These are phyloP conservation scores for Phytophthora uliginosa DNA, from an alignment of 352 stramenopile species.

Conservation along the genomic window DNA sequence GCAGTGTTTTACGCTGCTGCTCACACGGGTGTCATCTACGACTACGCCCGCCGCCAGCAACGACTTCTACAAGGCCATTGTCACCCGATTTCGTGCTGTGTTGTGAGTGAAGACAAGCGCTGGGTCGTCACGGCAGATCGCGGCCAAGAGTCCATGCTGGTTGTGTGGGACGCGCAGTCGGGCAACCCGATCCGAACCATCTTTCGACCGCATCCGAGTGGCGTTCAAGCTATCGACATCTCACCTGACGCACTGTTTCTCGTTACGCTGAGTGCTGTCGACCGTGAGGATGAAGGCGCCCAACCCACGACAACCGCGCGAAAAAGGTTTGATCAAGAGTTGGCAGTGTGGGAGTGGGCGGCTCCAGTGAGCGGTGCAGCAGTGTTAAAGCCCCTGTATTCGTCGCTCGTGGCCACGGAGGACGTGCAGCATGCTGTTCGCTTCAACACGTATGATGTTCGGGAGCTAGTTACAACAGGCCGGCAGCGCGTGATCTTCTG, in stretches of 20 bases:
- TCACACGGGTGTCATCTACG: slow-evolving; percentile 95
- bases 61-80: slow-evolving; percentile 93
- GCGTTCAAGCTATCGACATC: slow-evolving; percentile 91
- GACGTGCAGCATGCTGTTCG: slow-evolving; percentile 83
- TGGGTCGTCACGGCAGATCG: slow-evolving; percentile 94
- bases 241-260: slow-evolving; percentile 92
- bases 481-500: slow-evolving; percentile 91
- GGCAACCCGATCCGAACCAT: slow-evolving; percentile 94
- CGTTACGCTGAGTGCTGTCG: slow-evolving; percentile 79
- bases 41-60: slow-evolving; percentile 91
- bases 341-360: slow-evolving; percentile 93
- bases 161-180: slow-evolving; percentile 91
- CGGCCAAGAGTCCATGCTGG: slow-evolving; percentile 91
- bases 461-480: slow-evolving; percentile 92
- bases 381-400: slow-evolving; percentile 58
- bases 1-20: slow-evolving; percentile 93
- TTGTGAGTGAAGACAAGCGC: slow-evolving; percentile 93
- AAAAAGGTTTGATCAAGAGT: slow-evolving; percentile 72
- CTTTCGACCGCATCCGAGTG: slow-evolving; percentile 83
- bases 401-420: slow-evolving; percentile 77
- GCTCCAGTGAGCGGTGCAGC: slow-evolving; percentile 39
- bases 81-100: slow-evolving; percentile 91
- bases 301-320: slow-evolving; percentile 12
- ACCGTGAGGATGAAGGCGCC: slow-evolving; percentile 21
- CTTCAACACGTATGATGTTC: slow-evolving; percentile 93